phyloP scores from a whole-genome alignment of 1,139 yeast species.

The Lodderomyces theae region DNA sequence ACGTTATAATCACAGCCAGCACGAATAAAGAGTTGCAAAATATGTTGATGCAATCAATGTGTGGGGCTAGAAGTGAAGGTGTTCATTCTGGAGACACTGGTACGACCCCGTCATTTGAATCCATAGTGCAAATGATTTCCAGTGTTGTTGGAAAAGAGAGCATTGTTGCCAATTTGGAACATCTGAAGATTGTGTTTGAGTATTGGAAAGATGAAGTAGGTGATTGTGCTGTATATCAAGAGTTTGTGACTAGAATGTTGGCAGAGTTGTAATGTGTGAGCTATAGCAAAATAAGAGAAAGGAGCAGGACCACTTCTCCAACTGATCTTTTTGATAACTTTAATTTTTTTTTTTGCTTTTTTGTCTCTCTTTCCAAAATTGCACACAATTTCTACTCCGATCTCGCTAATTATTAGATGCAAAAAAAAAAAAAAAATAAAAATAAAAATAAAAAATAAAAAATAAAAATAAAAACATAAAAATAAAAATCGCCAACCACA shows the following conservation, averaged over 20 bases:
- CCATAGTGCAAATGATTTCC: constrained; percentile 16
- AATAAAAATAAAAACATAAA: background rate
- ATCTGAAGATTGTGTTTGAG: constrained; percentile 29
- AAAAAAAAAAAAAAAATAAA: background rate
- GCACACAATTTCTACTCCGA: constrained; percentile 1
- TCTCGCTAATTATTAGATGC: constrained; percentile 6
- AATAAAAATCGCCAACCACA: too few species aligned
- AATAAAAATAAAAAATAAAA: background rate
- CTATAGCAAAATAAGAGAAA: too few species aligned
- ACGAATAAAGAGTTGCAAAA: background rate
- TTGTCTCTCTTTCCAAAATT: too few species aligned
- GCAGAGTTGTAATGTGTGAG: background rate
- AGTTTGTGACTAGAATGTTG: constrained; percentile 24
- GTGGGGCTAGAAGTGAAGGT: background rate
- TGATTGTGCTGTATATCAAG: constrained; percentile 34
- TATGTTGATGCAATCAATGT: background rate
- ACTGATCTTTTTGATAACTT: constrained; percentile 9
- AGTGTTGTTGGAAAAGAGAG: constrained; percentile 16
- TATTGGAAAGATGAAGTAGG: constrained; percentile 39
- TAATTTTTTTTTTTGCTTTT: constrained; percentile 1
- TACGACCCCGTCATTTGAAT: constrained; percentile 14
- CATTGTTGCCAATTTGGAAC: constrained; percentile 28
- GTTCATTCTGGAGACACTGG: background rate
- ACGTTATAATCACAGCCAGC: constrained; percentile 17
- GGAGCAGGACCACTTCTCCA: too few species aligned